Evolutionary conservation across 177 flowering plant genomes (phyloP).

Genomic region (Vitis hybrid): DNA sequence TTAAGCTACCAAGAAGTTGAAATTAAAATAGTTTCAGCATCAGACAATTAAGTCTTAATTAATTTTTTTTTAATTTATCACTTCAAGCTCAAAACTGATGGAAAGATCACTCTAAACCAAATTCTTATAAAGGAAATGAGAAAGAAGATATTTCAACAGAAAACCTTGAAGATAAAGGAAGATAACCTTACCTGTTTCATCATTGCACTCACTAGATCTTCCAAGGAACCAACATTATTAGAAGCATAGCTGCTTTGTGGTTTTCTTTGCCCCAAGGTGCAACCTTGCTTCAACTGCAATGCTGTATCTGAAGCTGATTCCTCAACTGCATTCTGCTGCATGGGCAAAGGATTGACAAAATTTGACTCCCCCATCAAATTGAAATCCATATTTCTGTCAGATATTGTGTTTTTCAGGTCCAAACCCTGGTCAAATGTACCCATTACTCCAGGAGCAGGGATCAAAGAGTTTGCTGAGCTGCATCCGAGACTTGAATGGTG

Average conservation of each 20-base stretch:
- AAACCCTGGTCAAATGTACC: slow-evolving; percentile 23
- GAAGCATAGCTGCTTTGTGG: slow-evolving; percentile 25
- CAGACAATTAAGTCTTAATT: too few relatives aligned
- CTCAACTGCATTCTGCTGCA: slow-evolving; percentile 29
- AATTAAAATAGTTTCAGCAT: too few relatives aligned
- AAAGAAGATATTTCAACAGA: not conserved
- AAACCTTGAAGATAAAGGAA: not conserved
- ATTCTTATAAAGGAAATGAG: too few relatives aligned
- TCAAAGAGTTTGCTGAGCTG: slow-evolving; percentile 28
- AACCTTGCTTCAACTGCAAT: slow-evolving; percentile 10
- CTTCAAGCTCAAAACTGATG: not conserved
- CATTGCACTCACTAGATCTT: slow-evolving; percentile 53
- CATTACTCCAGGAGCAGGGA: slow-evolving; percentile 24
- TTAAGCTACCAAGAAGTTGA: too few relatives aligned
- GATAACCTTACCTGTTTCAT: slow-evolving; percentile 44
- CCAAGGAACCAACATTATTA: slow-evolving; percentile 50
- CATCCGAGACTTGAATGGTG: slow-evolving; percentile 27
- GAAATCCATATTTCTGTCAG: slow-evolving; percentile 25
- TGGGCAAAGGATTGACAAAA: slow-evolving; percentile 25
- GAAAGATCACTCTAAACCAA: too few relatives aligned
- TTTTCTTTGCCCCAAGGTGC: slow-evolving; percentile 28
- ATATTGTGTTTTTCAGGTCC: slow-evolving; percentile 24
- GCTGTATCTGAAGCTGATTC: slow-evolving; percentile 19
- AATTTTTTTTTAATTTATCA: too few relatives aligned
- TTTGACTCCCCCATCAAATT: slow-evolving; percentile 25